Conservation (phyloP, 345 rosid species). For the Syzygium grande region DNA sequence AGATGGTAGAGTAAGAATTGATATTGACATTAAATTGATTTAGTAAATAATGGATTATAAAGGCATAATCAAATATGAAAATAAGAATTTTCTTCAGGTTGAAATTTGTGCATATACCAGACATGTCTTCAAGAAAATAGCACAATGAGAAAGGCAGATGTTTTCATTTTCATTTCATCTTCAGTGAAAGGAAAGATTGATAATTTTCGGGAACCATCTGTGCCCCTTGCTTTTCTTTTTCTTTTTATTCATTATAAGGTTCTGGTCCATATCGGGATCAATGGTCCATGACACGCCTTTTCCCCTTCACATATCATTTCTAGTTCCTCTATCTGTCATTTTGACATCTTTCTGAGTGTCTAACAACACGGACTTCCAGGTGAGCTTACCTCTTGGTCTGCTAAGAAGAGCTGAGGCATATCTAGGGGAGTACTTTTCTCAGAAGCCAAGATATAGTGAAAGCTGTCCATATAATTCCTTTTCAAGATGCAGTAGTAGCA, state of each 20-base stretch:
- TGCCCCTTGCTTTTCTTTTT: not conserved
- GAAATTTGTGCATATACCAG: not conserved
- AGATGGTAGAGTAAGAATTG: not conserved
- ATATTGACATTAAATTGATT: not conserved
- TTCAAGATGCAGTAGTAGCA: constrained; percentile 54
- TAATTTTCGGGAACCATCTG: not conserved
- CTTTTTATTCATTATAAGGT: not conserved
- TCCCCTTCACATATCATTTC: not conserved
- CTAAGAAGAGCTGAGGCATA: constrained; percentile 50
- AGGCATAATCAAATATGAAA: not conserved
- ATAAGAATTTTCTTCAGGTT: not conserved
- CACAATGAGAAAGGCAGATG: not conserved
- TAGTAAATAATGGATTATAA: not conserved
- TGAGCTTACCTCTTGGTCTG: constrained; percentile 48
- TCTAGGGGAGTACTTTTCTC: constrained; percentile 53
- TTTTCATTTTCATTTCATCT: not conserved
- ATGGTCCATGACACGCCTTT: not conserved
- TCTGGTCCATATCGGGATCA: not conserved
- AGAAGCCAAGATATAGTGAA: constrained; percentile 34
- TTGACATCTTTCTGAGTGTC: not conserved
- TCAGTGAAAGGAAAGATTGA: not conserved
- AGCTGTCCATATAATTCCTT: constrained; percentile 27
- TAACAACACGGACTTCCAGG: constrained; percentile 28
- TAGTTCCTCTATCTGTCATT: not conserved
- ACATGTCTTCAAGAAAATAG: not conserved